phyloP scores from a whole-genome alignment of 768 basidiomycete species.

The Leccinum ochraceum region DNA sequence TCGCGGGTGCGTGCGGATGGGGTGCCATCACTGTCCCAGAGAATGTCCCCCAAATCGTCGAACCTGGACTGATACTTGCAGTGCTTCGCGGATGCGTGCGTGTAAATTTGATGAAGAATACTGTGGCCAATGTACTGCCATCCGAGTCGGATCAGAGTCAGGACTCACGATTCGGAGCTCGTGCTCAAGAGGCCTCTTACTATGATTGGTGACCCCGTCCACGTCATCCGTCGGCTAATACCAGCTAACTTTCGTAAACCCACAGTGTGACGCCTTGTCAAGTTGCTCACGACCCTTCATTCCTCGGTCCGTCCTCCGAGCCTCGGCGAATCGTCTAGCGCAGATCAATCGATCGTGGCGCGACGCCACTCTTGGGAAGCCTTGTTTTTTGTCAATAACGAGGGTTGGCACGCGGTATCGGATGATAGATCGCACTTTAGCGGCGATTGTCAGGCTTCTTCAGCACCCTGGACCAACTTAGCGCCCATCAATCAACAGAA shows the following conservation, averaged over 20 bases:
- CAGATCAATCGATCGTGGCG: too few relatives aligned
- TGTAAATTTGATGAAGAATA: background rate
- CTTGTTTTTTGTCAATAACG: background rate
- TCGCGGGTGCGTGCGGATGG: too few relatives aligned
- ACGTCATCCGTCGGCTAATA: too few relatives aligned
- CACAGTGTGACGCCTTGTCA: background rate
- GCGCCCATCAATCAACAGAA: background rate
- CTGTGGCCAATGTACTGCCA: background rate
- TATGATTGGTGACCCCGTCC: too few relatives aligned
- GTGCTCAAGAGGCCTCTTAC: background rate
- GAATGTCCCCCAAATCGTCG: too few relatives aligned
- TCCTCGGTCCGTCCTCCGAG: background rate
- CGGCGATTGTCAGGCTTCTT: background rate
- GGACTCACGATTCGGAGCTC: background rate
- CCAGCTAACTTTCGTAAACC: too few relatives aligned
- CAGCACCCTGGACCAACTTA: background rate
- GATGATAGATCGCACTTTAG: background rate
- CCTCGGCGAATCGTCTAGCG: background rate
- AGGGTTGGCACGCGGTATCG: background rate
- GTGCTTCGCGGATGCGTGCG: too few relatives aligned
- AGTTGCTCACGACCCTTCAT: background rate
- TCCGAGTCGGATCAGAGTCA: background rate
- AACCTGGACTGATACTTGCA: too few relatives aligned
- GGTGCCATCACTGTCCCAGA: too few relatives aligned
- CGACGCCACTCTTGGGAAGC: background rate